Evolutionary conservation across 164 flowering plant species (phyloP), one percentile per base, ranked within the genome.

Genomic region (Sedum album): DNA sequence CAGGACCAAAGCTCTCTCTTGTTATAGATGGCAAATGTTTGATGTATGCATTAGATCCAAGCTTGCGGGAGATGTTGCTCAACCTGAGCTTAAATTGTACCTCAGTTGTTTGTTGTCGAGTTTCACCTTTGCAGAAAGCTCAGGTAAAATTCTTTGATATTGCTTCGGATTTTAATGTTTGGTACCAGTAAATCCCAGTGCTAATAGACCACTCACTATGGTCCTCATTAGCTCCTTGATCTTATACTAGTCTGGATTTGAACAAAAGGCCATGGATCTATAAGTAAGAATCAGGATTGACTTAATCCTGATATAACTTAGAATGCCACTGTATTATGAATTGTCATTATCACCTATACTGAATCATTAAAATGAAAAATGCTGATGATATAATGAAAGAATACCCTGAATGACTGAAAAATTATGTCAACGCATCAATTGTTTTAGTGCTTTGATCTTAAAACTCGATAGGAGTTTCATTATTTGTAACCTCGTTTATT

Each of bases 1-100:
- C 88, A 69, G 84, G 86, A 68, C 83, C 84, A 71, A 94, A 91
- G 70, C 76, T 91, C 70, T 88, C 96, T 25, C 94, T 94, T 60
- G 78, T 94, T n/a, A 94, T 94, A 49, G 99, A 94, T 82, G 99
- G 99, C 69, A 94, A 90, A 75, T 91, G 99, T 79, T 75, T 94
- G 78, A 90, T 91, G 96, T 87, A 90, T 82, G 97, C 97, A 66
- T 72, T 94, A 66, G 99, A 94, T 67, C 93, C 96, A 60, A 81
- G 69, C 80, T 74, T 94, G 68, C 87, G 99, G 25, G 88, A 74
- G 70, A 81, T 66, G 78, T 80, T 94, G 39, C 92, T 94, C 28
- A 87, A 82, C 72, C 77, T 94, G 71, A 88, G 97, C 80, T 78
- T 94, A 84, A 91, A 84, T 74, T 94, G 99, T 71, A 76, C 70